phyloP scores from a whole-genome alignment of 2,329 filamentous ascomycete species.

The Tolypocladium endophyticum region DNA sequence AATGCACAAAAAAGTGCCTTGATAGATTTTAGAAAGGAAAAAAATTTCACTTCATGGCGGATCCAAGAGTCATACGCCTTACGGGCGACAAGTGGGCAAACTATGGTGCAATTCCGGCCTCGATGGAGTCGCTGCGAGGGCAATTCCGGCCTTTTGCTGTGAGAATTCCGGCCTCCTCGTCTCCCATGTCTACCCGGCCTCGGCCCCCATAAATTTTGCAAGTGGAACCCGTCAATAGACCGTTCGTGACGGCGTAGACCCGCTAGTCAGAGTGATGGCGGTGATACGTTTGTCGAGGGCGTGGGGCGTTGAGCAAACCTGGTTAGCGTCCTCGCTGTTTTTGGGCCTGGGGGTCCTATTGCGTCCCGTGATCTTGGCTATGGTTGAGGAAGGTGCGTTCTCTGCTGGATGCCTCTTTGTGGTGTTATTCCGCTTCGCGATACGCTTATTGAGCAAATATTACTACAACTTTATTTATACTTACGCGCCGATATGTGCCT shows the following conservation, averaged over 20 bases:
- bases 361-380: too few species aligned
- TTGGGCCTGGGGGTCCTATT: too few species aligned
- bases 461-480: too few species aligned
- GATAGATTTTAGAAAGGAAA: background rate
- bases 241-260: background rate
- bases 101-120: background rate
- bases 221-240: background rate
- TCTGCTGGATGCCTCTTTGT: too few species aligned
- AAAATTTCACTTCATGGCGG: background rate
- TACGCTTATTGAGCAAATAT: too few species aligned
- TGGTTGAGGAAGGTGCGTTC: too few species aligned
- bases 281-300: too few species aligned
- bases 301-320: too few species aligned
- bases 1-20: background rate
- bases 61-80: conserved; percentile 12
- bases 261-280: background rate
- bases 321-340: too few species aligned
- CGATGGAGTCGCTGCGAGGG: background rate
- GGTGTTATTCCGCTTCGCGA: too few species aligned
- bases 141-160: background rate
- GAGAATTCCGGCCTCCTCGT: background rate
- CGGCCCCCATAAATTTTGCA: background rate
- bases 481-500: too few species aligned
- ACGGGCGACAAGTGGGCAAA: background rate
- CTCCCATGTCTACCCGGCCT: background rate